phyloP scores from a whole-genome alignment of 768 basidiomycete species.

The Paxillus involutus region DNA sequence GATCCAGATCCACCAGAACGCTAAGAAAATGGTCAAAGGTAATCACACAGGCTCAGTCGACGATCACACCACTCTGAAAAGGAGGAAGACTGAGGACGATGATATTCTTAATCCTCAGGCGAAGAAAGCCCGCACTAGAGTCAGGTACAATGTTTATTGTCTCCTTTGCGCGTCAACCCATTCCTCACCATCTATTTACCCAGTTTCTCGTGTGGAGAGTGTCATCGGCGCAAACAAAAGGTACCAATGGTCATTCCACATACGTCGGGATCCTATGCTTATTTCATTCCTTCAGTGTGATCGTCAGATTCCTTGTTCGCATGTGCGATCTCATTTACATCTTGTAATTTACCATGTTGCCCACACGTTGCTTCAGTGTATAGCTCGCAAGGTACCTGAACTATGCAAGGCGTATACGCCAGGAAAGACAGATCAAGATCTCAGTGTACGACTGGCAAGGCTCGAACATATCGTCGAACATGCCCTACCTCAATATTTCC shows the following conservation, averaged over 20 bases:
- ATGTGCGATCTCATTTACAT: constrained; percentile 47
- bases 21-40: constrained; percentile 29
- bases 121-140: constrained; percentile 72
- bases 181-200: constrained; percentile 5
- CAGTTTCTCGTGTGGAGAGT: constrained; percentile 86
- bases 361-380: constrained; percentile 49
- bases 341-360: constrained; percentile 3
- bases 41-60: constrained; percentile 13
- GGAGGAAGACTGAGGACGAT: constrained; percentile 68
- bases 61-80: constrained; percentile 44
- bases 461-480: constrained; percentile 81
- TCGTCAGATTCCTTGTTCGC: constrained; percentile 80
- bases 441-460: constrained; percentile 69
- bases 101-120: constrained; percentile 39
- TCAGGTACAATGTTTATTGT: constrained; percentile 53
- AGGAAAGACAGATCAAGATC: constrained; percentile 81
- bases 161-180: not conserved
- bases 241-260: constrained; percentile 33
- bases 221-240: constrained; percentile 88
- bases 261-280: constrained; percentile 17
- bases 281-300: constrained; percentile 60
- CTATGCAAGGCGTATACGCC: constrained; percentile 88
- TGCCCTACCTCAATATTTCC: constrained; percentile 74
- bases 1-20: constrained; percentile 34
- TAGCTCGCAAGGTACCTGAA: constrained; percentile 85